Conservation (phyloP, 2,329 filamentous ascomycete species). For the Penicillium brasilianum region DNA sequence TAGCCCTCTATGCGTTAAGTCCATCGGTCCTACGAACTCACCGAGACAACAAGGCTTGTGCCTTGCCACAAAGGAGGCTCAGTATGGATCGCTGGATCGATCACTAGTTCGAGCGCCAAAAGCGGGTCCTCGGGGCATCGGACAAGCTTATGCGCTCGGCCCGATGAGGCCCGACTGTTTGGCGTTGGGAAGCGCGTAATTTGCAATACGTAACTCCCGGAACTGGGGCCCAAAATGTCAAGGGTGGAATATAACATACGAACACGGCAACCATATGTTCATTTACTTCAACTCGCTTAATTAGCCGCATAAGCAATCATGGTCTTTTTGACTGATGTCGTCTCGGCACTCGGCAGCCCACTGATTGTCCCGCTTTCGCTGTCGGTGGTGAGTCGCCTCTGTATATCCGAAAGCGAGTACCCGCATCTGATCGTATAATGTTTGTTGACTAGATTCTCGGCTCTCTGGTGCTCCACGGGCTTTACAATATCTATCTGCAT, state of each 20-base stretch:
- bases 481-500: too few relatives aligned
- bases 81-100: not conserved
- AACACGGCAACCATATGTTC: not conserved
- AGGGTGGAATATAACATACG: not conserved
- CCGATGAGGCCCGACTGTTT: not conserved
- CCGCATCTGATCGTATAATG: too few relatives aligned
- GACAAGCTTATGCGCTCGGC: not conserved
- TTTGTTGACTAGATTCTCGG: too few relatives aligned
- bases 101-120: not conserved
- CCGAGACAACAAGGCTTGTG: not conserved
- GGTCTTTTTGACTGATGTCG: not conserved
- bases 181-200: not conserved
- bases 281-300: not conserved
- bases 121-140: not conserved
- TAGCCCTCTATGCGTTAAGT: not conserved
- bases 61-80: not conserved
- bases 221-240: not conserved
- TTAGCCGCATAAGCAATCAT: not conserved
- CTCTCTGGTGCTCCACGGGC: too few relatives aligned
- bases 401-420: too few relatives aligned
- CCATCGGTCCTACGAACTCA: not conserved
- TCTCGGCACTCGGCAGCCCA: not conserved
- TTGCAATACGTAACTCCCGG: too few relatives aligned
- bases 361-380: not conserved
- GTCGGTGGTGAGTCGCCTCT: not conserved